phyloP scores from a whole-genome alignment of 2,329 filamentous ascomycete genomes.

The Knoxdaviesia capensis region DNA sequence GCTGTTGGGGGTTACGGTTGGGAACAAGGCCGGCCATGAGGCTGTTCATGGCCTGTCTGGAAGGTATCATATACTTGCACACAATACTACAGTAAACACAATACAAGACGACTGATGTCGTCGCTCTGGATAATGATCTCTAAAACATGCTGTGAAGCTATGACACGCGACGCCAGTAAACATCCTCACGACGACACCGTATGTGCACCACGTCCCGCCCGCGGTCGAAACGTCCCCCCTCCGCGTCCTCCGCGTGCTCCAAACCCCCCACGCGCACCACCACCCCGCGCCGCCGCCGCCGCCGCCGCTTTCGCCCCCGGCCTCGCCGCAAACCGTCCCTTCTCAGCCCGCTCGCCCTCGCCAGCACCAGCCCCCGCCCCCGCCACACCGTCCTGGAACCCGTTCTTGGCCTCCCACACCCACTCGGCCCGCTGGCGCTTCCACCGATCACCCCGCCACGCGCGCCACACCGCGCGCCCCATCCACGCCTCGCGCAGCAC shows the following conservation, averaged over 20 bases:
- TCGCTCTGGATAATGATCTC: not conserved
- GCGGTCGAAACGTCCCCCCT: not conserved
- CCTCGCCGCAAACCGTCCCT: slow-evolving; percentile 1
- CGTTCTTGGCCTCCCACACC: slow-evolving; percentile 35
- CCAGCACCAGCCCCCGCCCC: not conserved
- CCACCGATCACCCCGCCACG: slow-evolving; percentile 38
- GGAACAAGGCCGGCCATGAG: too few species aligned
- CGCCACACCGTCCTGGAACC: slow-evolving; percentile 8
- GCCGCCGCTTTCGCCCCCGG: not conserved
- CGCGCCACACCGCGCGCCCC: slow-evolving; percentile 34
- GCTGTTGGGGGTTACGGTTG: too few species aligned
- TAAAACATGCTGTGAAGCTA: not conserved
- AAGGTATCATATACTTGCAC: not conserved
- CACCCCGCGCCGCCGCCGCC: not conserved
- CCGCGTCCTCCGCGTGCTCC: slow-evolving; percentile 1
- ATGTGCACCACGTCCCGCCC: too few species aligned
- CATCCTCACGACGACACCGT: not conserved
- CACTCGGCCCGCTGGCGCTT: slow-evolving; percentile 30
- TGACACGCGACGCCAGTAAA: too few species aligned
- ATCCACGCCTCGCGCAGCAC: slow-evolving; percentile 31
- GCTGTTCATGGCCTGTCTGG: too few species aligned
- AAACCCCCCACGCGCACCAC: not conserved
- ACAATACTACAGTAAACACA: not conserved
- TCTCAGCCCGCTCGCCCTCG: slow-evolving; percentile 1
- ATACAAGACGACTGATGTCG: not conserved